A percentile compares a stretch with the other conserved stretches of the same genome.
Conservation (phyloP, 805 yeast genomes). For the Sugiyamaella lignohabitans region DNA sequence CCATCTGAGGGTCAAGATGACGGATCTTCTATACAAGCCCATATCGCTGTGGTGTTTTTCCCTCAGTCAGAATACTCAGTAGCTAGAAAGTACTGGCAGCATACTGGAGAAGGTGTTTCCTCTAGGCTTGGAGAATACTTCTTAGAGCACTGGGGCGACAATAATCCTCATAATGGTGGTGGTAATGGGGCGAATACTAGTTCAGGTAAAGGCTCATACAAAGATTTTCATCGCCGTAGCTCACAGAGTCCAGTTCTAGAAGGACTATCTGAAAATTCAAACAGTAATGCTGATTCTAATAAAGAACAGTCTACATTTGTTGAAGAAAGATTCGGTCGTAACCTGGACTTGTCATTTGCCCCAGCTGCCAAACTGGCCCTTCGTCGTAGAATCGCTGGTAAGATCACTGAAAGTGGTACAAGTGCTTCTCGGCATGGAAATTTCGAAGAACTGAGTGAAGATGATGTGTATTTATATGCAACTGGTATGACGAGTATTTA, state of each 20-base stretch:
- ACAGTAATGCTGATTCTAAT: not conserved
- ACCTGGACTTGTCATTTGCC: constrained; percentile 70
- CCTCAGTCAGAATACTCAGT: constrained; percentile 50
- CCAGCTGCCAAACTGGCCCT: constrained; percentile 70
- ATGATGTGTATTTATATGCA: constrained; percentile 78
- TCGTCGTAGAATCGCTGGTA: constrained; percentile 66
- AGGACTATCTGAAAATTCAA: not conserved
- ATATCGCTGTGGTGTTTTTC: constrained; percentile 74
- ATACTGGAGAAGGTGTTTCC: constrained; percentile 93
- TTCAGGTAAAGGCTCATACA: constrained; percentile 7
- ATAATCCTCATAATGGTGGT: constrained; percentile 17
- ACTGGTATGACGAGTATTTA: constrained; percentile 92
- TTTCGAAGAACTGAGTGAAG: constrained; percentile 26
- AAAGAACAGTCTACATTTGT: constrained; percentile 58
- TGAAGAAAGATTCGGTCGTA: constrained; percentile 88
- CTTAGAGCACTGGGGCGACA: constrained; percentile 35
- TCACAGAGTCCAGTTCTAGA: not conserved
- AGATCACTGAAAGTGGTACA: constrained; percentile 40
- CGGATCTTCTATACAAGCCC: constrained; percentile 48
- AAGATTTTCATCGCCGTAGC: constrained; percentile 6
- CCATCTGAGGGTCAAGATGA: constrained; percentile 29
- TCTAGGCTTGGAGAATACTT: constrained; percentile 85
- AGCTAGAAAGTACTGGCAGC: constrained; percentile 93
- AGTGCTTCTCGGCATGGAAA: constrained; percentile 24
- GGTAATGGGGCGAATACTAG: constrained; percentile 21